A percentile compares a stretch with the other conserved stretches of the same genome.
These are phyloP conservation scores for Blastobotrys arbuscula DNA, from an alignment of 1,139 yeast species.

Conservation along the genomic window DNA sequence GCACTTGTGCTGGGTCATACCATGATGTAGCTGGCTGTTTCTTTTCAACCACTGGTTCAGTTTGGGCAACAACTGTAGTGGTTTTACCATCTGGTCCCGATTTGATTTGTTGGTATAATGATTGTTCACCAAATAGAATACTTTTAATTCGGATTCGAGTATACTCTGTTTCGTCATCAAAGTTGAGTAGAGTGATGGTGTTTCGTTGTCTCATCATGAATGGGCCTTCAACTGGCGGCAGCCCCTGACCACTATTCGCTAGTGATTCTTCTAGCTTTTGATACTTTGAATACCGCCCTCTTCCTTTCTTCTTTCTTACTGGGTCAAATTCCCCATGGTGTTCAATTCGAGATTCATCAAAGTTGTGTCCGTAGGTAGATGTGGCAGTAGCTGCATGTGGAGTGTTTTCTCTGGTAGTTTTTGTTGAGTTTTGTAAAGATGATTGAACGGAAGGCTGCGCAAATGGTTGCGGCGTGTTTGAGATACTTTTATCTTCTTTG, in stretches of 20 bases:
- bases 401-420: background rate
- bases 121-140: conserved; percentile 55
- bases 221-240: conserved; percentile 28
- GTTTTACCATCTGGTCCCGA: conserved; percentile 1
- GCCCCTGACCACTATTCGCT: conserved; percentile 2
- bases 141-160: conserved; percentile 38
- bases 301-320: background rate
- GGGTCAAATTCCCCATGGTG: conserved; percentile 4
- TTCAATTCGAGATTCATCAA: conserved; percentile 8
- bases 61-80: background rate
- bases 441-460: background rate
- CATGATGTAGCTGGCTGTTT: conserved; percentile 4
- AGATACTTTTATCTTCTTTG: background rate
- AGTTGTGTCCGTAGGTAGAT: background rate
- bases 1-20: conserved; percentile 12
- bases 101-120: conserved; percentile 25
- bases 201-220: conserved; percentile 13
- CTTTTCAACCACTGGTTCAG: conserved; percentile 3
- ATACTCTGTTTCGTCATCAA: conserved; percentile 27
- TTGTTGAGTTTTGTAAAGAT: background rate
- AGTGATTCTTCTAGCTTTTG: background rate
- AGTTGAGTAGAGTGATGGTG: conserved; percentile 25
- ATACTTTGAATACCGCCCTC: background rate
- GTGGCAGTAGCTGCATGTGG: background rate
- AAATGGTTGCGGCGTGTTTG: background rate